phyloP scores from a whole-genome alignment of 192 early-diverging fungal species.

The Coemansia sp. region DNA sequence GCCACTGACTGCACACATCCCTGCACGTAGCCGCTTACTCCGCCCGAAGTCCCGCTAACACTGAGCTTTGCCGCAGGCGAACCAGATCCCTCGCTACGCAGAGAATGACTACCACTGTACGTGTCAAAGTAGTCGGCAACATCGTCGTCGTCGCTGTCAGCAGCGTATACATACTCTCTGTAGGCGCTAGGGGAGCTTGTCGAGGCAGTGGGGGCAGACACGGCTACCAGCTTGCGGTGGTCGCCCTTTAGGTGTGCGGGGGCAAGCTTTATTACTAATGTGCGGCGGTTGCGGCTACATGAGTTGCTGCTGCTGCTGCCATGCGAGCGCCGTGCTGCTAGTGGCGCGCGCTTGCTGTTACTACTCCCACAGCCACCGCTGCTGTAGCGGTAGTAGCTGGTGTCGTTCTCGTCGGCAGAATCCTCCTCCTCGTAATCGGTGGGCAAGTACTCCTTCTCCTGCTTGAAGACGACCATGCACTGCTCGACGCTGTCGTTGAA shows the following conservation, averaged over 20 bases:
- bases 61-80: neutral
- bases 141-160: slow-evolving; percentile 14
- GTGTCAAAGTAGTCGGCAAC: slow-evolving; percentile 10
- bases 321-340: slow-evolving; percentile 11
- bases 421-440: slow-evolving; percentile 44
- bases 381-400: neutral
- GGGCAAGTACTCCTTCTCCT: slow-evolving; percentile 55
- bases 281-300: slow-evolving; percentile 27
- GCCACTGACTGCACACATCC: slow-evolving; percentile 52
- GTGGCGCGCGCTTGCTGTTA: neutral
- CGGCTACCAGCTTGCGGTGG: slow-evolving; percentile 38
- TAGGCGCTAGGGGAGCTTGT: neutral
- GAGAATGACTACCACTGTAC: neutral
- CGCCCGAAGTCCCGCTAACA: neutral
- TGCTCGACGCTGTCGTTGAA: slow-evolving; percentile 60
- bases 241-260: slow-evolving; percentile 54
- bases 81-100: neutral
- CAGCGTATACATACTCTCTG: neutral
- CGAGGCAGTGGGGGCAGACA: slow-evolving; percentile 13
- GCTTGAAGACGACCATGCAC: slow-evolving; percentile 57
- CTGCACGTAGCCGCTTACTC: slow-evolving; percentile 46
- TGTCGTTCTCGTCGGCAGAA: slow-evolving; percentile 21
- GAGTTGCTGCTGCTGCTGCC: slow-evolving; percentile 5
- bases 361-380: neutral
- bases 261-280: slow-evolving; percentile 53